Percentiles rank a stretch among this genome's conserved stretches.
Evolutionary conservation across 371 early-diverging fungal species (phyloP).

Genomic region (Fennellomyces sp.): DNA sequence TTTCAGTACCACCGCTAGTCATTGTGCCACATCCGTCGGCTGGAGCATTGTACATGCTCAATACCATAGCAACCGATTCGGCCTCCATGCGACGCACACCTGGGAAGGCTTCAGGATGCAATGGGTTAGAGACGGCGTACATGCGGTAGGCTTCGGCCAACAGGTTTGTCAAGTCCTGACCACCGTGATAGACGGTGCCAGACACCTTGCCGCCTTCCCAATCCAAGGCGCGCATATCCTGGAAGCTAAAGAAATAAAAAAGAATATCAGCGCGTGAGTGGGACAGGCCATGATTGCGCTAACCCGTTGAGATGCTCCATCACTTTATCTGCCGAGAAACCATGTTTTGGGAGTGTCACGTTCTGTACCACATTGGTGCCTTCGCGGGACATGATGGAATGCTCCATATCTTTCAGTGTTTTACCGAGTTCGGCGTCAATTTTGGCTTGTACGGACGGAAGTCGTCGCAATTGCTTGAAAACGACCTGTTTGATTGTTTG

Average conservation of each 20-base stretch:
- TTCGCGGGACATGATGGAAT: conserved; percentile 66
- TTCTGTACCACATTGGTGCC: conserved; percentile 66
- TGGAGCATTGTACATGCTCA: conserved; percentile 85
- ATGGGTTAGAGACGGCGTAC: conserved; percentile 86
- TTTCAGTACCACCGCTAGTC: conserved; percentile 96
- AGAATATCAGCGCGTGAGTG: too few relatives aligned
- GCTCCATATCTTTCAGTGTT: conserved; percentile 74
- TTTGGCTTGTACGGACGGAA: conserved; percentile 60
- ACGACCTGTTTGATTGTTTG: conserved; percentile 51
- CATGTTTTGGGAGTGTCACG: conserved; percentile 62
- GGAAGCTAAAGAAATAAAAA: conserved; percentile 31
- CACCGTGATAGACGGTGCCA: conserved; percentile 93
- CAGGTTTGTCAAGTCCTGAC: conserved; percentile 74
- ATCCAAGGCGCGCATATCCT: conserved; percentile 56
- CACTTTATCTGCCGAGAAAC: conserved; percentile 66
- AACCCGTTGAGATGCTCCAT: conserved; percentile 61
- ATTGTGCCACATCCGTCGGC: conserved; percentile 77
- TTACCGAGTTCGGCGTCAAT: conserved; percentile 68
- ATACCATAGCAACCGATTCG: conserved; percentile 90
- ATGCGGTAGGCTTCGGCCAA: conserved; percentile 84
- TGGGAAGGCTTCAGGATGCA: conserved; percentile 96
- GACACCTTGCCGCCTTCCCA: conserved; percentile 90
- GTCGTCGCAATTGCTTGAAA: conserved; percentile 59
- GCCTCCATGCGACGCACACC: conserved; percentile 96
- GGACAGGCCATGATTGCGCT: too few relatives aligned